A percentile compares a stretch with the other conserved stretches of the same genome.
Conservation (phyloP, 2,329 filamentous ascomycete genomes). For the Neofusicoccum laricinum region DNA sequence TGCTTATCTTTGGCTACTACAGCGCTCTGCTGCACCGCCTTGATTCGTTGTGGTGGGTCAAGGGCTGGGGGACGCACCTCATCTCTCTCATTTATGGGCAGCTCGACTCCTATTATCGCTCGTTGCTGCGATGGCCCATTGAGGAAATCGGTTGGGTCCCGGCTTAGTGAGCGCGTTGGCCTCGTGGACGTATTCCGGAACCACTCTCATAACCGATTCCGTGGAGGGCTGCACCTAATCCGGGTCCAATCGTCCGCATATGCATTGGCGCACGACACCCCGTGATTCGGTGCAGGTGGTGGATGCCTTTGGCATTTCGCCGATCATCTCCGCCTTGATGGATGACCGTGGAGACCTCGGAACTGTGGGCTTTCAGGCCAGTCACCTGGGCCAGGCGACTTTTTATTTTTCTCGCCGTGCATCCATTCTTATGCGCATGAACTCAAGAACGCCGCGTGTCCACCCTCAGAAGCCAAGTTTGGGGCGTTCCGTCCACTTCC, state of each 20-base stretch:
- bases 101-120: neutral
- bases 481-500: too few species aligned
- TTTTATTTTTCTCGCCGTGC: neutral
- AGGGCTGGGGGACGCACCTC: constrained; percentile 6
- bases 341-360: too few species aligned
- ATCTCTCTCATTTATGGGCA: neutral
- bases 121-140: neutral
- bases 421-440: neutral
- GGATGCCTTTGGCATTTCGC: too few species aligned
- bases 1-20: constrained; percentile 9
- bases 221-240: too few species aligned
- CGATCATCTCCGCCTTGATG: too few species aligned
- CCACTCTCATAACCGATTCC: too few species aligned
- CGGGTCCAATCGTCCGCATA: too few species aligned
- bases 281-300: too few species aligned
- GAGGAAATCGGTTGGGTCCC: constrained; percentile 7
- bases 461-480: neutral
- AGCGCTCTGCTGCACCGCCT: neutral
- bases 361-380: too few species aligned
- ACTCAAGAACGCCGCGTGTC: neutral
- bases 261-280: too few species aligned
- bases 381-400: too few species aligned
- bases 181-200: too few species aligned
- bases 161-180: neutral
- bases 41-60: constrained; percentile 9